These are phyloP conservation scores for Loxodes magnus DNA, from an alignment of 73 alveolate species.

Conservation along the genomic window DNA sequence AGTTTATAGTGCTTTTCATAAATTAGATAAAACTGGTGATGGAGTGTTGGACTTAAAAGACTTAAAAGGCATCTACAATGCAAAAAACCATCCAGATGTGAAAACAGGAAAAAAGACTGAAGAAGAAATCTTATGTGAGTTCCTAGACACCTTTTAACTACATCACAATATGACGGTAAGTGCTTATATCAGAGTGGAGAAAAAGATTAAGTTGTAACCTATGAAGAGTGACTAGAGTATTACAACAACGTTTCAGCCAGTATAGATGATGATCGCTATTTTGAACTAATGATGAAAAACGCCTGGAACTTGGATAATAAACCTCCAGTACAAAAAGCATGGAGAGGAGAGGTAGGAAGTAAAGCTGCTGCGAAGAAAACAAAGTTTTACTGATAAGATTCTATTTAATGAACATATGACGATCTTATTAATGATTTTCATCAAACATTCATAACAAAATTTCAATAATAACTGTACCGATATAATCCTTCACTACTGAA, in stretches of 20 bases:
- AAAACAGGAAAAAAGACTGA: constrained; percentile 62
- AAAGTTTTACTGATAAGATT: too few relatives aligned
- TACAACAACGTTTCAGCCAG: constrained; percentile 73
- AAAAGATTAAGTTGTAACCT: constrained; percentile 61
- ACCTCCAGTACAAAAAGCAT: neutral
- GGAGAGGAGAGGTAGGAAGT: constrained; percentile 8
- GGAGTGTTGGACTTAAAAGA: constrained; percentile 71
- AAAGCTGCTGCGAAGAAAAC: constrained; percentile 3
- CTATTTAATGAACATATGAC: too few relatives aligned
- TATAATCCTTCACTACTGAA: too few relatives aligned
- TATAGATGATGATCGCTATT: constrained; percentile 63
- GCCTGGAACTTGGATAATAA: constrained; percentile 3
- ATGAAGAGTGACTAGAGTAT: constrained; percentile 82
- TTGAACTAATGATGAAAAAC: constrained; percentile 42
- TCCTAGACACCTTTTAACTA: constrained; percentile 27
- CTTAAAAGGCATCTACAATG: constrained; percentile 70
- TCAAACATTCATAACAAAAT: too few relatives aligned
- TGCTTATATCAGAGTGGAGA: neutral
- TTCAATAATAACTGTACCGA: too few relatives aligned
- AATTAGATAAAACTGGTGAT: constrained; percentile 57
- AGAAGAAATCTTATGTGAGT: constrained; percentile 47
- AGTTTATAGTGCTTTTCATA: constrained; percentile 46
- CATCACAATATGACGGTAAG: constrained; percentile 29
- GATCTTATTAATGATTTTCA: too few relatives aligned
- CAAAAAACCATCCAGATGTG: constrained; percentile 82